Evolutionary conservation across 2,329 filamentous ascomycete species (phyloP), one percentile per base, ranked within the genome.

Genomic region (Arthrinium phaeospermum): DNA sequence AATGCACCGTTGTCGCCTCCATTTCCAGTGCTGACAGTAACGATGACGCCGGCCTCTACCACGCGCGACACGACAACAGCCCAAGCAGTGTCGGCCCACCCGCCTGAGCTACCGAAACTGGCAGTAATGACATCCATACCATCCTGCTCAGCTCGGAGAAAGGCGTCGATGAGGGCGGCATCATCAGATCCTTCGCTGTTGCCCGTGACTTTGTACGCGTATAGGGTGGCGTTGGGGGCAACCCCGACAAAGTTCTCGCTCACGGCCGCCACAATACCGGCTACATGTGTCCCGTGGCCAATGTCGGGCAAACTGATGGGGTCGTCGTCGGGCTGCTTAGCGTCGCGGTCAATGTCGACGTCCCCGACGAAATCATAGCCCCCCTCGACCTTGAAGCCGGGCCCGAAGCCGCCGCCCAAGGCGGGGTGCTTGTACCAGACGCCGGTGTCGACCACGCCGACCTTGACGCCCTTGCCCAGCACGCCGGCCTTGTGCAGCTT

Each of bases 101-200:
- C 74, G 24, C 24, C 41, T 12, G 27, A 34, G n/a, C 30, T 41
- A 41, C 71, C 68, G 61, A 73, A 37, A 46, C 47, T 67, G 4
- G 70, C 47, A 44, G 70, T 73, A 22, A 75, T 75, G 27, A 75
- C 69, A 22, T 75, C 72, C 30, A 72, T 74, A 0, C 81, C 80
- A 16, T 83, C 84, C 70, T 84, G 81, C 68, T 81, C 83, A 0
- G 85, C 85, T 72, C 78, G 80, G 70, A 81, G 80, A 51, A 81
- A 81, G 6, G 83, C 84, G 3, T 79, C 79, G 57, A 84, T 80
- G 64, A 86, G 37, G 14, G 84, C 76, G 70, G 86, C 85, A 30
- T 79, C 81, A 4, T 77, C 75, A 1, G 80, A 75, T 14, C 44
- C 64, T 7, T 79, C 82, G 10, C 64, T 61, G 72, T 82, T 83